Evolutionary conservation across 139 green algal genomes (phyloP), one percentile per base, ranked within the genome.

Genomic region (Chloropicon primus): DNA sequence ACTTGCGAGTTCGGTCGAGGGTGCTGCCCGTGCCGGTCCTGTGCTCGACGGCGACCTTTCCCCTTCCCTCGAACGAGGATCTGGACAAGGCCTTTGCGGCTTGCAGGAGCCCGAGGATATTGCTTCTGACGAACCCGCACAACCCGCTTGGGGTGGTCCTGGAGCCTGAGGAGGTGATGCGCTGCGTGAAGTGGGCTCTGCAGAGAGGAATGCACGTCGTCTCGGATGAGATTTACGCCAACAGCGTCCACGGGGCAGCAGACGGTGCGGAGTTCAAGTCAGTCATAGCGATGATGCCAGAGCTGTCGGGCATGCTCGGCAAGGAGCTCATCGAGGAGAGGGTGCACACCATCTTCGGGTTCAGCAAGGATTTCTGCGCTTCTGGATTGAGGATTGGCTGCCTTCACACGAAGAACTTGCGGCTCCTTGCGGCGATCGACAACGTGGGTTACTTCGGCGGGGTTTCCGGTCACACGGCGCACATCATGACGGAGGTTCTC

Each of bases 201-300:
- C 1, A 78, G 25, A 81, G 83, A 2, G 71, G 77, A 1, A 74
- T 92, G 26, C 90, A 94, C 78, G 77, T 87, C 28, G 76, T 94
- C 81, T 91, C 87, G 88, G 90, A 94, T 53, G 90, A 94, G 80
- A 87, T 94, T 53, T 94, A 94, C 81, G 89, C 84, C 22, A 84
- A 88, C 26, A 88, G 81, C 1, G 79, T 93, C 2, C 92, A 85
- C 72, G 23, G 72, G 76, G 0, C 28, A 26, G 27, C 10, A 77
- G 1, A 84, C 86, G 71, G 78, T 85, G 22, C 86, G 78, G 74
- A 79, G 79, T 75, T 27, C 72, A 5, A 17, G 5, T 75, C 72
- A 5, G 72, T 17, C 10, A 75, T 27, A 17, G 72, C 84, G 25
- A 73, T 87, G 41, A 17, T 17, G 41, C 41, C 41, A 62, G 41